These are phyloP conservation scores for Lasiosphaeria hispida DNA, from an alignment of 495 filamentous ascomycete species.

Conservation along the genomic window DNA sequence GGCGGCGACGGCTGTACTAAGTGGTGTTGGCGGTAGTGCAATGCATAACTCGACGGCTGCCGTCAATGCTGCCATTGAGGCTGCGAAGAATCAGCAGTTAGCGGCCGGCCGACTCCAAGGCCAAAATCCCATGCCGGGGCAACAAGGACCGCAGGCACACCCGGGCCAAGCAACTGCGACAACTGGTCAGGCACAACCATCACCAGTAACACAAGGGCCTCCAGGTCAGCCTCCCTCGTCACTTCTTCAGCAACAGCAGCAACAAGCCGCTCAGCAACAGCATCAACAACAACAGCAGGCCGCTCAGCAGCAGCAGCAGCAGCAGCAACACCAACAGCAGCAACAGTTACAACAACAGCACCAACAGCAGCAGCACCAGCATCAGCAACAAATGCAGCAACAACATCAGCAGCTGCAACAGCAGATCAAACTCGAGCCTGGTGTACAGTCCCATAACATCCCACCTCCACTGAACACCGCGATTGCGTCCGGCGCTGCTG, in stretches of 20 bases:
- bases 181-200: constrained; percentile 23
- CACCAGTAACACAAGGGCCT: constrained; percentile 17
- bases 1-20: constrained; percentile 7
- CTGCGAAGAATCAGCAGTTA: constrained; percentile 51
- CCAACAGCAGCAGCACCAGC: constrained; percentile 35
- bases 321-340: constrained; percentile 34
- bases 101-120: constrained; percentile 31
- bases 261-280: constrained; percentile 3
- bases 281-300: constrained; percentile 16
- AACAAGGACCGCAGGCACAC: constrained; percentile 10
- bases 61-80: constrained; percentile 52
- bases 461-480: constrained; percentile 48
- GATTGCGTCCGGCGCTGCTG: constrained; percentile 40
- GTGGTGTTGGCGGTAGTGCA: not conserved
- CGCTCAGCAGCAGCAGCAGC: constrained; percentile 22
- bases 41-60: constrained; percentile 36
- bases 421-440: constrained; percentile 10
- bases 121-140: constrained; percentile 19
- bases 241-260: not conserved
- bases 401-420: constrained; percentile 30
- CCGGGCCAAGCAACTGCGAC: constrained; percentile 27
- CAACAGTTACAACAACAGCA: constrained; percentile 18
- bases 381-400: constrained; percentile 27
- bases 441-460: constrained; percentile 1
- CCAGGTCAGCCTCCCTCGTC: constrained; percentile 5